Conservation (phyloP, 1,284 basidiomycete species). For the Pyrrhoderma noxium region DNA sequence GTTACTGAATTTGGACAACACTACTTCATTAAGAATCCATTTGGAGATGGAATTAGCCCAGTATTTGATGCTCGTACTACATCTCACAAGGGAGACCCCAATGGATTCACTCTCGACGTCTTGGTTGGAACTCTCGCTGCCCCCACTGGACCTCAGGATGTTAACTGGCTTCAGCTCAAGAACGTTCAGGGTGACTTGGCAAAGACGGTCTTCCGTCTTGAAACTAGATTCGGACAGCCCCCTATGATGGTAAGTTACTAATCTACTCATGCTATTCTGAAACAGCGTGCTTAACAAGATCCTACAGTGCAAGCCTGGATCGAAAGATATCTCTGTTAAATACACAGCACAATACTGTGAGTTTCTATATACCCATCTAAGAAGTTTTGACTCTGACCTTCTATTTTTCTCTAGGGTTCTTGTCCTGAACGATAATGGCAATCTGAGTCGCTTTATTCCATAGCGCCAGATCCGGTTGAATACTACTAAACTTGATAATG, state of each 20-base stretch:
- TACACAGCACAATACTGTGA: constrained; percentile 47
- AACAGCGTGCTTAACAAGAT: not conserved
- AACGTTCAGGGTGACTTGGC: constrained; percentile 43
- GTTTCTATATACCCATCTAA: constrained; percentile 21
- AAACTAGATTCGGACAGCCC: constrained; percentile 57
- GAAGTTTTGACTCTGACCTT: too few species aligned
- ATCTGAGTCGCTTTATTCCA: too few species aligned
- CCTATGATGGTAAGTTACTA: constrained; percentile 37
- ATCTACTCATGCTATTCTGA: not conserved
- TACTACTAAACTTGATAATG: too few species aligned
- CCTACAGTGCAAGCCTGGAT: constrained; percentile 35
- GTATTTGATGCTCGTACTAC: constrained; percentile 53
- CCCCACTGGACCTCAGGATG: constrained; percentile 39
- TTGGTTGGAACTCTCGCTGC: constrained; percentile 37
- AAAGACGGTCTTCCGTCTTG: constrained; percentile 44
- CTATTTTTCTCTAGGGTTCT: too few species aligned
- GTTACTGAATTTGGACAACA: constrained; percentile 42
- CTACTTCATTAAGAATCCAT: constrained; percentile 45
- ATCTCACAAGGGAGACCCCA: constrained; percentile 31
- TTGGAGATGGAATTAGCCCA: constrained; percentile 40
- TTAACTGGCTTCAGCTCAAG: constrained; percentile 51
- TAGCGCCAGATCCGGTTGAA: too few species aligned
- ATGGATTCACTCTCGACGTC: constrained; percentile 43
- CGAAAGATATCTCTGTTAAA: constrained; percentile 35
- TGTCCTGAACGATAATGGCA: too few species aligned